Percentiles rank a stretch among this genome's conserved stretches.
Conservation (phyloP, 2,329 filamentous ascomycete genomes). For the Xylaria arbuscula region DNA sequence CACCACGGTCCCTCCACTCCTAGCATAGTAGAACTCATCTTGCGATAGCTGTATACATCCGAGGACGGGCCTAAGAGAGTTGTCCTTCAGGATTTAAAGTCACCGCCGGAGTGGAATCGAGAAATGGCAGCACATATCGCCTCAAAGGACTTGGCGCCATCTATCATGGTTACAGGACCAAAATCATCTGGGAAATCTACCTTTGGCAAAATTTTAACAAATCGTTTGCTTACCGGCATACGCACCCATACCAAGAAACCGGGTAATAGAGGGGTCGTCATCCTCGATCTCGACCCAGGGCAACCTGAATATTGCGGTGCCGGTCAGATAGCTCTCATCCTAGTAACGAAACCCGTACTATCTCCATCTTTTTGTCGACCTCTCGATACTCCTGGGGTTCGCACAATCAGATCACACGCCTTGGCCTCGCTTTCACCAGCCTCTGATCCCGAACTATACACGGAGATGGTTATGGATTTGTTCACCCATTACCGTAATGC, state of each 20-base stretch:
- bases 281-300: constrained; percentile 82
- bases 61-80: constrained; percentile 63
- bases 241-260: constrained; percentile 41
- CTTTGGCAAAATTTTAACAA: constrained; percentile 73
- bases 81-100: constrained; percentile 65
- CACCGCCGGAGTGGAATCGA: constrained; percentile 70
- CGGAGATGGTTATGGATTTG: constrained; percentile 72
- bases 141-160: constrained; percentile 51
- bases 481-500: constrained; percentile 65
- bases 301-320: constrained; percentile 80
- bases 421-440: constrained; percentile 73
- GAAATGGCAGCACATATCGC: constrained; percentile 61
- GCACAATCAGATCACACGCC: constrained; percentile 70
- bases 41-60: constrained; percentile 62
- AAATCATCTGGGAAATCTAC: constrained; percentile 83
- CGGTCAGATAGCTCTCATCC: constrained; percentile 75
- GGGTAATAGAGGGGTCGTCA: constrained; percentile 55
- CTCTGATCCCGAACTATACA: constrained; percentile 74
- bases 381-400: constrained; percentile 49
- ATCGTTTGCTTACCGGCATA: constrained; percentile 69
- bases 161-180: constrained; percentile 73
- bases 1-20: background rate
- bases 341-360: constrained; percentile 70
- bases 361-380: constrained; percentile 75
- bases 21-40: constrained; percentile 42